Evolutionary conservation across 805 yeast species (phyloP), one percentile per base, ranked within the genome.

Genomic region (Lachancea lanzarotensis): DNA sequence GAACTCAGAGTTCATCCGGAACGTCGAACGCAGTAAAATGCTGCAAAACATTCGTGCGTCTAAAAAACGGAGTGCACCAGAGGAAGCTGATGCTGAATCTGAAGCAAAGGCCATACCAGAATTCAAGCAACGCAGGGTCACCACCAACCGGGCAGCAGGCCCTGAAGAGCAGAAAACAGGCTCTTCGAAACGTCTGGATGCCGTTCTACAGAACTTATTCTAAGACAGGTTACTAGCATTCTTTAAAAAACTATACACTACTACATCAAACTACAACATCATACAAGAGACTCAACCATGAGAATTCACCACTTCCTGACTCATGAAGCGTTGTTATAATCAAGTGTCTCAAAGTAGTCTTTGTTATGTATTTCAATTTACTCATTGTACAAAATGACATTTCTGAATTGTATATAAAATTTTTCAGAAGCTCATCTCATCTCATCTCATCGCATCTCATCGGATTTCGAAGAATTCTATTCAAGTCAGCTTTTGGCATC

Each of bases 1-100:
- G 63, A 90, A 90, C 69, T 87, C 88, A 66, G 77, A 82, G 15
- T 93, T 82, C 60, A 77, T 90, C 47, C 76, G 75, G 52, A 89
- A 88, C 58, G 90, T 91, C 36, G 97, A 91, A 60, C 79, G 78
- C 52, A 82, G 93, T 49, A 88, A 87, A 71, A 82, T 82, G 82
- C 73, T 88, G 42, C 74, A 76, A 36, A 81, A 79, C 46, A 86
- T 89, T 6, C 63, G 60, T 43, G 66, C 67, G 43, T 57, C 62
- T 31, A 63, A 55, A 35, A 63, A 62, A 50, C 44, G 39, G 13
- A n/a, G 8, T 17, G 3, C 27, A 4, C 19, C 39, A 18, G 31
- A 22, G 19, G 26, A 27, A 8, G 26, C 15, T 26, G 31, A 56
- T 57, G 20, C 50, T 48, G n/a, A 55, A 52, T 17, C 10, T n/a